Evolutionary conservation across 768 basidiomycete genomes (phyloP).

Genomic region (Suillus subaureus): DNA sequence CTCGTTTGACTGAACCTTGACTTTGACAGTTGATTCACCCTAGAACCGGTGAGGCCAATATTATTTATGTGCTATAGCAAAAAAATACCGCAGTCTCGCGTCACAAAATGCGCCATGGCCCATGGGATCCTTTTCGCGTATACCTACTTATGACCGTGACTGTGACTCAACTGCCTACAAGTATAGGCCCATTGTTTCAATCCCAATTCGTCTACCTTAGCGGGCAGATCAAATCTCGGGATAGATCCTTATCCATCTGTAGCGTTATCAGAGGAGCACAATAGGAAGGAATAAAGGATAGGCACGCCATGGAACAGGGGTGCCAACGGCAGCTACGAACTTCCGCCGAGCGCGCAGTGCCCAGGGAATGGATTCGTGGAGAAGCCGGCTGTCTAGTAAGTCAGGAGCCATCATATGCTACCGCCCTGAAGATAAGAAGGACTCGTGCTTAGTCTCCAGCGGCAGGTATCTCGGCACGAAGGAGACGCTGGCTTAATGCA

Average conservation of each 20-base stretch:
- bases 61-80: too few relatives aligned
- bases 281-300: not conserved
- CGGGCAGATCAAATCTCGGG: not conserved
- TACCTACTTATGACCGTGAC: not conserved
- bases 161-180: not conserved
- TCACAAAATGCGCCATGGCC: not conserved
- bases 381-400: not conserved
- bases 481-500: not conserved
- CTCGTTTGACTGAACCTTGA: too few relatives aligned
- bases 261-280: not conserved
- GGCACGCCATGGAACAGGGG: too few relatives aligned
- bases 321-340: too few relatives aligned
- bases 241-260: not conserved
- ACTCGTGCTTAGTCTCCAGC: not conserved
- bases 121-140: not conserved
- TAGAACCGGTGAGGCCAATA: too few relatives aligned
- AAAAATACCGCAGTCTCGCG: not conserved
- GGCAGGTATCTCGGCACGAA: not conserved
- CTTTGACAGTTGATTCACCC: too few relatives aligned
- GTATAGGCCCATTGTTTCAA: not conserved
- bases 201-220: not conserved
- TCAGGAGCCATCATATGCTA: not conserved
- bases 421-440: not conserved
- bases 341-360: not conserved
- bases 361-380: not conserved